Evolutionary conservation across 2,329 filamentous ascomycete genomes (phyloP).

Genomic region (Colletotrichum melonis): DNA sequence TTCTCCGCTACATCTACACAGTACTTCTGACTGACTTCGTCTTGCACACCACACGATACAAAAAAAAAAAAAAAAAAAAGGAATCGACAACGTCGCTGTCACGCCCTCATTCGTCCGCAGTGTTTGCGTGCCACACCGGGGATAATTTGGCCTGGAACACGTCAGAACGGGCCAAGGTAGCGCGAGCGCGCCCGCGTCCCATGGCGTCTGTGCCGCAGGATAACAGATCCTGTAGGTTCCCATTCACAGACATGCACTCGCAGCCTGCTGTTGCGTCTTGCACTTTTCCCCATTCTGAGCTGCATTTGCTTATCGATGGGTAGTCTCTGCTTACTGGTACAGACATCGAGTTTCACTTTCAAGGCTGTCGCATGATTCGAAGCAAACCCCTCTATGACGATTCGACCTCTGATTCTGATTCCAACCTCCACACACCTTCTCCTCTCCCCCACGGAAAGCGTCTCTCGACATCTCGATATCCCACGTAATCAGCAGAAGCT

Average conservation of each 20-base stretch:
- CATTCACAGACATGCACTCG: background rate
- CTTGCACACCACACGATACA: conserved; percentile 1
- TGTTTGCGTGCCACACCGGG: conserved; percentile 17
- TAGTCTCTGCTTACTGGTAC: background rate
- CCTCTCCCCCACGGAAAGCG: background rate
- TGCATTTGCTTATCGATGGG: conserved; percentile 1
- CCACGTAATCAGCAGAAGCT: background rate
- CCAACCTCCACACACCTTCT: background rate
- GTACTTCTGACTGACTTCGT: background rate
- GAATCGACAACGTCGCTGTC: conserved; percentile 23
- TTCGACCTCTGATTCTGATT: background rate
- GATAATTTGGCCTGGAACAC: conserved; percentile 14
- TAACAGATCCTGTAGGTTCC: conserved; percentile 4
- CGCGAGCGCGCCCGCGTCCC: background rate
- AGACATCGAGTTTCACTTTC: background rate
- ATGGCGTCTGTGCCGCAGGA: background rate
- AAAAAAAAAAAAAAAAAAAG: background rate
- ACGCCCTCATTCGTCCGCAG: conserved; percentile 18
- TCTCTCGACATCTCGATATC: background rate
- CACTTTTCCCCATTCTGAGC: background rate
- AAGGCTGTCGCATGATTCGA: background rate
- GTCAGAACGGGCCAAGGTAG: conserved; percentile 12
- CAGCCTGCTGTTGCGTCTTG: background rate
- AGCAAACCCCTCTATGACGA: background rate
- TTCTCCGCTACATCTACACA: background rate